phyloP scores from a whole-genome alignment of 2,329 filamentous ascomycete genomes.

The Paecilomyces formosus region DNA sequence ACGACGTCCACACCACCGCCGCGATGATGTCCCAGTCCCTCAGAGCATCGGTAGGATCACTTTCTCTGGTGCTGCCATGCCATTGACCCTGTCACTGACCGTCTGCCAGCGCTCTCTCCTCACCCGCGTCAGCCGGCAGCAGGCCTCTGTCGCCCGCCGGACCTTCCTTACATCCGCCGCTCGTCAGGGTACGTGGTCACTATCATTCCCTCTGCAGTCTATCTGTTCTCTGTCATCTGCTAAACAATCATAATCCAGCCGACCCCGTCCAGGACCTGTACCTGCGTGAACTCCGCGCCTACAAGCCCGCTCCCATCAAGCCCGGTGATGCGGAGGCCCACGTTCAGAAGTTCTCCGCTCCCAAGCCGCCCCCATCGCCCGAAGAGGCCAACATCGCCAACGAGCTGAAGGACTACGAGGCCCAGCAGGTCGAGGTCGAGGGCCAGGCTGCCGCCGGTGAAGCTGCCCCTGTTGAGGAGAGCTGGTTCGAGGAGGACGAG shows the following conservation, averaged over 20 bases:
- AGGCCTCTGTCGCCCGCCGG: slow-evolving; percentile 50
- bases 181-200: slow-evolving; percentile 51
- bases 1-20: slow-evolving; percentile 6
- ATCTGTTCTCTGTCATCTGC: slow-evolving; percentile 7
- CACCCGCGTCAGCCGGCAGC: slow-evolving; percentile 53
- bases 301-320: slow-evolving; percentile 82
- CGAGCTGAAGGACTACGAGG: slow-evolving; percentile 91
- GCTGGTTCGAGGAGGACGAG: slow-evolving; percentile 78
- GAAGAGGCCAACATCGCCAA: slow-evolving; percentile 90
- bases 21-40: slow-evolving; percentile 55
- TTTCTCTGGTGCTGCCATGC: slow-evolving; percentile 5
- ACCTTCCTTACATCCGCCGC: slow-evolving; percentile 57
- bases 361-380: slow-evolving; percentile 76
- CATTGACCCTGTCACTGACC: slow-evolving; percentile 15
- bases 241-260: slow-evolving; percentile 52
- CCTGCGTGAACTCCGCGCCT: slow-evolving; percentile 89
- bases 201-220: slow-evolving; percentile 2
- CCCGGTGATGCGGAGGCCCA: slow-evolving; percentile 80
- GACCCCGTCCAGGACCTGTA: slow-evolving; percentile 98
- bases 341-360: slow-evolving; percentile 77
- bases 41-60: slow-evolving; percentile 49
- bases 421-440: slow-evolving; percentile 88
- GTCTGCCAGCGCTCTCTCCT: slow-evolving; percentile 50
- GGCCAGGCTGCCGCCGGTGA: slow-evolving; percentile 63
- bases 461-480: slow-evolving; percentile 55